Evolutionary conservation across 75 land plant species (phyloP), one percentile per base, ranked within the genome.

Genomic region (Picea glauca): DNA sequence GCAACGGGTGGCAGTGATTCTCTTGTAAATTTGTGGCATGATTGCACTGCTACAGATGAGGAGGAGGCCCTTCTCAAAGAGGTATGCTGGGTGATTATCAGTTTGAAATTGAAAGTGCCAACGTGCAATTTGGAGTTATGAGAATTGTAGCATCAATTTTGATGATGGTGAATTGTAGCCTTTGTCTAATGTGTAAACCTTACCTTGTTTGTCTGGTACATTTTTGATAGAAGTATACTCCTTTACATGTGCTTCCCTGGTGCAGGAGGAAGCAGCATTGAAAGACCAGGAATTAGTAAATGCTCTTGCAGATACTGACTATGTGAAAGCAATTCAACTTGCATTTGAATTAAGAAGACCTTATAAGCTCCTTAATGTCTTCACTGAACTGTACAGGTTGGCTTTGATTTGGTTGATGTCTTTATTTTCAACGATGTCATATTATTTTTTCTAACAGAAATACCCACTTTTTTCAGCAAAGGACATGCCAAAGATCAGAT

Each of bases 1-100:
- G 95, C 95, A 61, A 94, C 91, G 56, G 98, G 98, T 74, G 91
- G 95, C 62, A 80, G 86, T 80, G 99, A 97, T 88, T 90, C 92
- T 33, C 77, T 90, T 63, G 77, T 97, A 21, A 97, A 92, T 80
- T 70, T 97, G 56, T 97, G 99, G 99, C 63, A 84, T 81, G 99
- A 97, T 78, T 90, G 90, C 62, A 97, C 99, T 54, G 83, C 86
- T 70, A 79, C 78, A 56, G 99, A 97, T 59, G 92, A 93, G 79
- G 91, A 93, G 80, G 99, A 91, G 74, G 96, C 99, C 64, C 83
- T 90, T 62, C 89, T 76, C 58, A 89, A 90, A 87, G 91, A 96
- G 83, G 99, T 94, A 59, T 63, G 84, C 26, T 60, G 18, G 13
- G 31, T 7, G 50, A 38, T 12, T 70, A 20, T 20, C 23, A 40